phyloP scores from a whole-genome alignment of 1,284 basidiomycete species.

The Apiotrichum brassicae region DNA sequence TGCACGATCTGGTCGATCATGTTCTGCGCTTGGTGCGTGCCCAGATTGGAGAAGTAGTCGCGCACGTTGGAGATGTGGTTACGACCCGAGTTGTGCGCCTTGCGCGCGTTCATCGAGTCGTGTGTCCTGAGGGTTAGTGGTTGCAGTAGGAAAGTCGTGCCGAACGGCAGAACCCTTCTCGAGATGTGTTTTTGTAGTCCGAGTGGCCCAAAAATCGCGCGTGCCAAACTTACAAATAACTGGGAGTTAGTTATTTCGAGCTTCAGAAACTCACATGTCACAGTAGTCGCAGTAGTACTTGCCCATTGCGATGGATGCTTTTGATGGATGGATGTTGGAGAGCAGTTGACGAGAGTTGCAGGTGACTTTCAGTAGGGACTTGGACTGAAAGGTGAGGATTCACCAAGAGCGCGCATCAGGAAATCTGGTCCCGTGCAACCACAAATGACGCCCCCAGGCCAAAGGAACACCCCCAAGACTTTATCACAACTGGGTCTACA shows the following conservation, averaged over 20 bases:
- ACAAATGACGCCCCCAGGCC: too few species aligned
- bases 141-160: not conserved
- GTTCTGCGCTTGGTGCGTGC: slow-evolving; percentile 90
- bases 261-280: not conserved
- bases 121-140: slow-evolving; percentile 27
- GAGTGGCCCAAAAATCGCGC: not conserved
- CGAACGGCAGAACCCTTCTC: too few species aligned
- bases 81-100: slow-evolving; percentile 93
- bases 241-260: slow-evolving; percentile 40
- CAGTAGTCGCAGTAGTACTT: slow-evolving; percentile 57
- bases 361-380: slow-evolving; percentile 3
- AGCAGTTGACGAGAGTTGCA: too few species aligned
- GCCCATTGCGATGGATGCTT: slow-evolving; percentile 30
- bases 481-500: too few species aligned
- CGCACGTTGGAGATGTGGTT: slow-evolving; percentile 95
- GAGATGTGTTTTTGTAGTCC: too few species aligned
- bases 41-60: slow-evolving; percentile 93
- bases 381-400: not conserved
- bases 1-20: slow-evolving; percentile 94
- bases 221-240: slow-evolving; percentile 52
- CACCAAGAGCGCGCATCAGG: too few species aligned
- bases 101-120: slow-evolving; percentile 60
- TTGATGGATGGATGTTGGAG: not conserved
- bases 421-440: too few species aligned
- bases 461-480: too few species aligned